Evolutionary conservation across 108 stramenopile genomes (phyloP), one percentile per base, ranked within the genome.

Genomic region (Nannochloropsis gaditana): DNA sequence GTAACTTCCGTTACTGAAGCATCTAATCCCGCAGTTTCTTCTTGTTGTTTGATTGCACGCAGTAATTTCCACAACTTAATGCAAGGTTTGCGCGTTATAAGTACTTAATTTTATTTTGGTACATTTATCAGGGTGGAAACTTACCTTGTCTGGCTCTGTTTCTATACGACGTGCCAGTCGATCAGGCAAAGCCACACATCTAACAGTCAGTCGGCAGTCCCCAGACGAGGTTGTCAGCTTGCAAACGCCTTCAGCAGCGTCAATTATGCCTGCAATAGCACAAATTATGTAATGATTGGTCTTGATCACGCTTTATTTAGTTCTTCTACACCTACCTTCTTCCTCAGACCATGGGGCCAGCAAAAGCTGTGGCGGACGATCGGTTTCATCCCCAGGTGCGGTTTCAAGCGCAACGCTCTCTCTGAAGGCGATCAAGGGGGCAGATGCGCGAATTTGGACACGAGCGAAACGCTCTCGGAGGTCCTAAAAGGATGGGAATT

Each of bases 381-480:
- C 44, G 44, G 17, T n/a, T 15, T 83, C 19, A 9, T n/a, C 82
- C 17, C 11, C 41, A 79, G 85, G 2, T n/a, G 17, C 15, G 3
- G 11, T 80, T 43, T 83, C 21, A 15, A 45, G n/a, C 17, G 80
- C 79, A 15, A 82, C 81, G n/a, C 43, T 44, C 83, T 87, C 86
- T 31, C 87, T 44, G 87, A 91, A 89, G 11, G 79, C 45, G 8
- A 87, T 50, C 9, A 91, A 11, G 21, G 91, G 91, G 79, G 84
- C 50, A 9, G 89, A 89, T 1, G 84, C 89, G 43, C 5, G 21
- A 21, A 81, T 41, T 9, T 31, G 21, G 6, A 81, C 80, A 41
- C 80, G 41, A 81, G 80, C n/a, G 80, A 41, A 81, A 11, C 80
- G 80, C 11, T 81, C 80, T 11, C 41, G 41, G 6, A 81, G 80